Evolutionary conservation across 2,329 filamentous ascomycete genomes (phyloP), one percentile per base, ranked within the genome.

Genomic region (Hypoxylon sp.): DNA sequence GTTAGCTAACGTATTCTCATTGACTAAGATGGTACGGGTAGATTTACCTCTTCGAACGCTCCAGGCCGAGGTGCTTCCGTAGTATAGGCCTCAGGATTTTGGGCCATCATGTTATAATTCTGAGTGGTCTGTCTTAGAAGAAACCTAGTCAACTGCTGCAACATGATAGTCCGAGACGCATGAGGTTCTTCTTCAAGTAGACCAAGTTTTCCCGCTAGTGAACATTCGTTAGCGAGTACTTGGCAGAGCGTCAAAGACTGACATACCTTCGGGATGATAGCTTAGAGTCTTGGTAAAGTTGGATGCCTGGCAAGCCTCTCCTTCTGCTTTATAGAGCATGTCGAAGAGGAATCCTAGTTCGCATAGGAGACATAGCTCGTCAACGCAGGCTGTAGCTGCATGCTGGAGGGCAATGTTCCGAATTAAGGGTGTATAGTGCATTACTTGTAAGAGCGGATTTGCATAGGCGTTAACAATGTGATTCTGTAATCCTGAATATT

Each of bases 381-480:
- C 89, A 2, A 94, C 84, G 76, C 96, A 99, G 13, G 91, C 88
- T 7, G 92, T 93, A 0, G 96, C 93, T 1, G 94, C 92, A 78
- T 99, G 96, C 65, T 94, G 90, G 1, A 99, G 85, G 9, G 96
- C 92, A 56, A 97, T 81, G 75, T 99, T 99, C 51, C 95, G 90
- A 57, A 98, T 85, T 19, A 97, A 80, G 0, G 95, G 94, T 0
- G 93, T 97, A 76, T 97, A 98, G 70, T 94, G 91, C 80, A 97
- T 90, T 1, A 99, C 86, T 78, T 99, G 96, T 34, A 99, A 84
- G 3, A 99, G 86, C 0, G 96, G 88, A 74, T 99, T 99, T 60
- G 94, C 93, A 76, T 98, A 99, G 1, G 95, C 98, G 78, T 99
- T 98, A 45, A 94, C 89, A 67, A 99, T 98, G 77, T 99, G 95